phyloP scores from a whole-genome alignment of 2,329 filamentous ascomycete genomes.

The Penicillium paneum region DNA sequence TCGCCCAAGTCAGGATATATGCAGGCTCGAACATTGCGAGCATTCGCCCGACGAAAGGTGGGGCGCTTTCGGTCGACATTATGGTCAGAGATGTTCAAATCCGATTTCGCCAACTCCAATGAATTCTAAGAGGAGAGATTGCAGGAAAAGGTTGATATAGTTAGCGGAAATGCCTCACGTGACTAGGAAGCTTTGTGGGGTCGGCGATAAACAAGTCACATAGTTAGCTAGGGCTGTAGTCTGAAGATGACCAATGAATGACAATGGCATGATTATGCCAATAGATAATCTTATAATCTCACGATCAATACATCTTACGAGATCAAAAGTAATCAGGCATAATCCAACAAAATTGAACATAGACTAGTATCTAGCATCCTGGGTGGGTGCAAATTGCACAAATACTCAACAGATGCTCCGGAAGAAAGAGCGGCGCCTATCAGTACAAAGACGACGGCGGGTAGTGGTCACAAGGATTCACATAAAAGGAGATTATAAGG shows the following conservation, averaged over 20 bases:
- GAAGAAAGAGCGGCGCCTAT: slow-evolving; percentile 13
- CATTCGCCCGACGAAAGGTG: slow-evolving; percentile 19
- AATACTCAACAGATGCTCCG: slow-evolving; percentile 12
- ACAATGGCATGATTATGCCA: background rate
- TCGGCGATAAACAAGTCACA: background rate
- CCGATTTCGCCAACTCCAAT: background rate
- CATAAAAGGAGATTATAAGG: slow-evolving; percentile 14
- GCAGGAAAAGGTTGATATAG: background rate
- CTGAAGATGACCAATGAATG: background rate
- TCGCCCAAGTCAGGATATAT: slow-evolving; percentile 24
- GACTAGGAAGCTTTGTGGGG: background rate
- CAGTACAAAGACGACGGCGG: slow-evolving; percentile 7
- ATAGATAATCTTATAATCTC: background rate
- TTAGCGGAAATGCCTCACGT: background rate
- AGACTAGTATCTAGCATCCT: slow-evolving; percentile 12
- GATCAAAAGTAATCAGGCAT: background rate
- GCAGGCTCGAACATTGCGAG: slow-evolving; percentile 24
- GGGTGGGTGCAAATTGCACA: slow-evolving; percentile 15
- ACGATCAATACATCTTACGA: background rate
- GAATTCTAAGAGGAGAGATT: background rate
- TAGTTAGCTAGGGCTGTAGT: too few species aligned
- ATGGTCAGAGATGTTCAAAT: background rate
- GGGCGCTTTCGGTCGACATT: slow-evolving; percentile 13
- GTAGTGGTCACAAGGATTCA: slow-evolving; percentile 14
- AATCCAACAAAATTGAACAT: slow-evolving; percentile 5